Base-by-base conservation (phyloP, 306 rosid genomes). In the Mimosa pudica region DNA sequence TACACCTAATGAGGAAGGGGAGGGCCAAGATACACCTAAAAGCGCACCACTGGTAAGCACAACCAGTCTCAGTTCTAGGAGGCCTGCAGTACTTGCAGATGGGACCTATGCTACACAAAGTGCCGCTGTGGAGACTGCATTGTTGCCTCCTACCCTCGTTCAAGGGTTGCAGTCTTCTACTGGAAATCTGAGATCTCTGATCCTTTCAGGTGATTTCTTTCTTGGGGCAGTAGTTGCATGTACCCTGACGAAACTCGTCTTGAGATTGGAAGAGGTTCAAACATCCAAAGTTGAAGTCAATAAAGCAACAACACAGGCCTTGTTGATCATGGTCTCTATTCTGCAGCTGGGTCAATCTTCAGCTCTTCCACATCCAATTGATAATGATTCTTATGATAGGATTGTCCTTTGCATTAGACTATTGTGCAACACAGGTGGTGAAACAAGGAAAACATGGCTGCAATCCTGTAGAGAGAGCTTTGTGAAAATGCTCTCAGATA, bases 51-150 rank as follows among this genome's bases (percentile, higher is more conserved):
- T 88, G 52, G 87, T 91, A 14, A 91, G 52, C 85, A 77, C 98
- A 6, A 77, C 93, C 79, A 91, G 92, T 0, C 85, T 93, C 49
- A 93, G 98, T 57, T 95, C 99, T 63, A 90, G 93, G 86, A 88
- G 99, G 86, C 99, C 99, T 1, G 97, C 94, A 4, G 82, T 93
- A 77, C 98, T 95, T 45, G 97, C 99, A 2, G 99, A 95, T 68
- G 99, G 99, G 73, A 95, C 99, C 73, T 95, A 95, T 91, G 99
- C 99, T 57, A 95, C 99, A 58, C 99, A 95, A 84, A 91, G 98
- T 86, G 99, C 99, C 65, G 96, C 97, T 8, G 75, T 91, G 62
- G 99, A 95, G 81, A 95, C 97, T 77, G 98, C 97, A 20, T 84
- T 90, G 90, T 91, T 94, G 4, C 96, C 93, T 0, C 97, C 96